Conservation (phyloP, 208 protist genomes). For the Wallacemonas collosoma region DNA sequence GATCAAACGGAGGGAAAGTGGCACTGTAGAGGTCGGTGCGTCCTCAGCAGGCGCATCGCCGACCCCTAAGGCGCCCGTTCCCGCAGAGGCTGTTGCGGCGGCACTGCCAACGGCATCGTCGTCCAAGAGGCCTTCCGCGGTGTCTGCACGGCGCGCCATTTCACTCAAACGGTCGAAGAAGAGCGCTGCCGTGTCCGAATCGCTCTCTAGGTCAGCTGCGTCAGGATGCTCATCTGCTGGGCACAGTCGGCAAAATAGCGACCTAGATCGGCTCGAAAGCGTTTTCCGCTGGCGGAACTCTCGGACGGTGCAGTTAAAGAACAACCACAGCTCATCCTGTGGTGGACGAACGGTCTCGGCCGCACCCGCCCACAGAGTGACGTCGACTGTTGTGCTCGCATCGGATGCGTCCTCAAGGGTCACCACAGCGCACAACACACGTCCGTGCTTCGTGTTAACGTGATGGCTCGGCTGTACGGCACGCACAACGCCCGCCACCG, state of each 20-base stretch:
- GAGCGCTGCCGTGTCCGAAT: background rate
- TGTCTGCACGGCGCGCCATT: slow-evolving; percentile 21
- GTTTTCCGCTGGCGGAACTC: slow-evolving; percentile 62
- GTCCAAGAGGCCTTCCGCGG: no score
- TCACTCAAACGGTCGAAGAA: background rate
- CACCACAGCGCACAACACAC: slow-evolving; percentile 46
- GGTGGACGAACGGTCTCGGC: slow-evolving; percentile 28
- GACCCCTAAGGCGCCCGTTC: no score
- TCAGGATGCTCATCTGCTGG: background rate
- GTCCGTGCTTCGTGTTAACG: slow-evolving; percentile 62
- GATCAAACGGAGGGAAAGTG: slow-evolving; percentile 25
- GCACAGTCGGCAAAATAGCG: slow-evolving; percentile 8
- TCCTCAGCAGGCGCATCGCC: no score
- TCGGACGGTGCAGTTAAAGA: slow-evolving; percentile 49
- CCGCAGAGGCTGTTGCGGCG: no score
- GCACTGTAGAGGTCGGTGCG: background rate
- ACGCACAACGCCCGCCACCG: slow-evolving; percentile 46
- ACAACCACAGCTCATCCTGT: slow-evolving; percentile 59
- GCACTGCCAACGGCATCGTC: no score
- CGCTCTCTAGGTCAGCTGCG: background rate
- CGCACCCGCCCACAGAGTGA: slow-evolving; percentile 76
- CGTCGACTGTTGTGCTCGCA: slow-evolving; percentile 30
- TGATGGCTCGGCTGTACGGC: slow-evolving; percentile 22
- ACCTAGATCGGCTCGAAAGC: slow-evolving; percentile 37
- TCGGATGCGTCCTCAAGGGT: slow-evolving; percentile 31